These are phyloP conservation scores for Saposhnikovia divaricata DNA, from an alignment of 129 eudicot genomes.

Conservation along the genomic window DNA sequence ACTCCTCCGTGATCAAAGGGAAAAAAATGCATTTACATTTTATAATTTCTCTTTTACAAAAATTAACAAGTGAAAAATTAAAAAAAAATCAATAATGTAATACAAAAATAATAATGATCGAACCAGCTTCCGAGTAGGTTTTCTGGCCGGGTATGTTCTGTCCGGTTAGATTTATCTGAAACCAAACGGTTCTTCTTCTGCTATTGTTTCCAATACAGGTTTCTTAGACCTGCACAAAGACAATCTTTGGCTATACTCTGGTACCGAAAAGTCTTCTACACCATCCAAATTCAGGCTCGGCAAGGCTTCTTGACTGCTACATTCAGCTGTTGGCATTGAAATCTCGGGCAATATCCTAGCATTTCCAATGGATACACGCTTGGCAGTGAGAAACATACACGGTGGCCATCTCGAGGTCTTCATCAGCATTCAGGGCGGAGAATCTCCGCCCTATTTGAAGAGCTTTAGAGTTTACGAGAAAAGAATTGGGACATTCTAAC, in stretches of 20 bases:
- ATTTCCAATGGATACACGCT: conserved; percentile 18
- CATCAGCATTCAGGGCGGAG: conserved; percentile 66
- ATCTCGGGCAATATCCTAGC: conserved; percentile 46
- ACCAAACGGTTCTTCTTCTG: conserved; percentile 68
- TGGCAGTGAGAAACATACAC: conserved; percentile 57
- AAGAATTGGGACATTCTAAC: conserved; percentile 54
- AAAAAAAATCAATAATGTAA: neutral
- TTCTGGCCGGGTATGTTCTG: neutral
- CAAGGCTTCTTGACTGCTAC: conserved; percentile 1
- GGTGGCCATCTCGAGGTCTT: conserved; percentile 52
- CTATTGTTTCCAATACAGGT: conserved; percentile 87
- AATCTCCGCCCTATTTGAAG: conserved; percentile 60
- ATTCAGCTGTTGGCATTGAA: too few relatives aligned
- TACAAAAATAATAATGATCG: neutral
- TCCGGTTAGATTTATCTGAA: conserved; percentile 25
- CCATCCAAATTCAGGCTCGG: conserved; percentile 35
- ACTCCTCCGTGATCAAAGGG: neutral
- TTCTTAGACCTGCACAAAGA: conserved; percentile 84
- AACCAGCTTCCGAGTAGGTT: neutral
- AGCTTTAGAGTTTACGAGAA: conserved; percentile 49
- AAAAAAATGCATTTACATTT: neutral
- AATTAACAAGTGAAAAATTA: neutral
- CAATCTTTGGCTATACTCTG: conserved; percentile 63
- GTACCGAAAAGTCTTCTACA: conserved; percentile 23
- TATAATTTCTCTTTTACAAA: neutral